phyloP scores from a whole-genome alignment of 331 rosid genomes.

The Malus hybrid region DNA sequence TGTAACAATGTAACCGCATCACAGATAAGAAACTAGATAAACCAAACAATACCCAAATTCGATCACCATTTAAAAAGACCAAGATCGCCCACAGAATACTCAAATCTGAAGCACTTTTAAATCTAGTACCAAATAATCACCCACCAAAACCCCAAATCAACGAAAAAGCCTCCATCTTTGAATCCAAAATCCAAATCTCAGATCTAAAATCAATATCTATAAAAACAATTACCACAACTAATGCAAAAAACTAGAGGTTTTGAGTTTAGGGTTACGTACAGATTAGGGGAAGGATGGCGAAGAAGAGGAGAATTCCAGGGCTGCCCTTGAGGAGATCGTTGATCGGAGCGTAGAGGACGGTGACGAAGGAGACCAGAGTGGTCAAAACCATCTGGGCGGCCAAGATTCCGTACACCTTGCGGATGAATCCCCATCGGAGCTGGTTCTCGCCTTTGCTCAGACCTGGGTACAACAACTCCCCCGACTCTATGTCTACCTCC shows the following conservation, averaged over 20 bases:
- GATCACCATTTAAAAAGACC: background rate
- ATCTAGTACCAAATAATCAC: background rate
- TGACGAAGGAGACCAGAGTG: conserved; percentile 61
- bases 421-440: conserved; percentile 98
- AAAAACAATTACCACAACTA: background rate
- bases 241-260: background rate
- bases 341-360: conserved; percentile 67
- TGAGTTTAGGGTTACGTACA: conserved; percentile 33
- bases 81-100: background rate
- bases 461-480: conserved; percentile 77
- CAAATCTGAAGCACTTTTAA: background rate
- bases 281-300: conserved; percentile 70
- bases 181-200: background rate
- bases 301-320: conserved; percentile 64
- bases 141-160: background rate
- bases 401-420: conserved; percentile 89
- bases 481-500: conserved; percentile 80
- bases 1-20: background rate
- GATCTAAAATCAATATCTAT: background rate
- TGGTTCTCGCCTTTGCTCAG: conserved; percentile 68
- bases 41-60: background rate
- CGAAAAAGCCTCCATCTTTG: background rate
- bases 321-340: conserved; percentile 73
- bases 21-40: background rate
- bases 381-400: conserved; percentile 81